Conservation (phyloP, 371 early-diverging fungal genomes). For the Rhizopus microsporus region DNA sequence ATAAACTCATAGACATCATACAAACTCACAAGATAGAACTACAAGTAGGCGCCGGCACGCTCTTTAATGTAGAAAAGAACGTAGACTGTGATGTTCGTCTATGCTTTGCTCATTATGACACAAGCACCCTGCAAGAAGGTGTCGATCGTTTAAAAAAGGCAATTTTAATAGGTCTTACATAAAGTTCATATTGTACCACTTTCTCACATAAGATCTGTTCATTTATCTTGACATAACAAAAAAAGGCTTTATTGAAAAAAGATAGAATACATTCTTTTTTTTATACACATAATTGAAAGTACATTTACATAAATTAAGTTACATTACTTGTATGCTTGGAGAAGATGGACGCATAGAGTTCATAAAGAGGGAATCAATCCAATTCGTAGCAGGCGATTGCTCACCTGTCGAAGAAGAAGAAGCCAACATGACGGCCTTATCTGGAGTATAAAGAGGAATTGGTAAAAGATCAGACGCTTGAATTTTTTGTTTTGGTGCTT, state of each 20-base stretch:
- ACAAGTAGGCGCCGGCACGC: constrained; percentile 27
- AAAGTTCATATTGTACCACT: background rate
- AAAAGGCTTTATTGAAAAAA: too few species aligned
- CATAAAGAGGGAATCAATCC: too few species aligned
- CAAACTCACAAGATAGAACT: constrained; percentile 19
- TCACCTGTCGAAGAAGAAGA: constrained; percentile 5
- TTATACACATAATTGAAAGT: background rate
- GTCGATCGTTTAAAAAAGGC: constrained; percentile 23
- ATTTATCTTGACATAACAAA: too few species aligned
- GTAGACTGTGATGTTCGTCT: constrained; percentile 20
- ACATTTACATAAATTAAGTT: too few species aligned
- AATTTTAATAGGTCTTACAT: constrained; percentile 7
- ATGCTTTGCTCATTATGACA: constrained; percentile 30
- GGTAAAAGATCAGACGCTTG: constrained; percentile 11
- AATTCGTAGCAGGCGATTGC: too few species aligned
- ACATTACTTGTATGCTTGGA: too few species aligned
- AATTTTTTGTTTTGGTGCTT: background rate
- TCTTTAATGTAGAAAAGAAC: constrained; percentile 22
- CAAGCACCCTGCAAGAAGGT: constrained; percentile 15
- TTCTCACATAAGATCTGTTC: too few species aligned
- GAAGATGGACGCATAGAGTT: too few species aligned
- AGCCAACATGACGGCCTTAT: constrained; percentile 6
- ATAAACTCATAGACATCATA: constrained; percentile 19
- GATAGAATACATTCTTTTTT: background rate
- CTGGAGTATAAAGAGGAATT: constrained; percentile 16